These are phyloP conservation scores for Trametes polyzona DNA, from an alignment of 1,284 basidiomycete species.

Conservation along the genomic window DNA sequence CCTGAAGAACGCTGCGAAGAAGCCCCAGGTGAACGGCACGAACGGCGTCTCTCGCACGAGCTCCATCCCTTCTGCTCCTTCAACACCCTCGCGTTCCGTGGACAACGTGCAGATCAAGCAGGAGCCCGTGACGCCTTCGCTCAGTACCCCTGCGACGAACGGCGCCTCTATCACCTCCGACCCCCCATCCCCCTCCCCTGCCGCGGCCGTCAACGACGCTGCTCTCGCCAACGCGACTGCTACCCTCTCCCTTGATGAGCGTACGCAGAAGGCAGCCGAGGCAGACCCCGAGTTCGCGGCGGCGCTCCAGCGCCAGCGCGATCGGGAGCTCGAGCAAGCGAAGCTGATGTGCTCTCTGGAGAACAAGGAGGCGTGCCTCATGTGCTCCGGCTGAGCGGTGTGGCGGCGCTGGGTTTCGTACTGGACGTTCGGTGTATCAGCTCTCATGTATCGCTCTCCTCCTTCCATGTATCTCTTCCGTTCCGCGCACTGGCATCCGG, in stretches of 20 bases:
- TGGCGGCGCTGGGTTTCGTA: neutral
- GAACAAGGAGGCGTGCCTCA: conserved; percentile 87
- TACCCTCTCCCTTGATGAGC: conserved; percentile 43
- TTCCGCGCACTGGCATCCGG: conserved; percentile 1
- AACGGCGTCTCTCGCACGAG: conserved; percentile 12
- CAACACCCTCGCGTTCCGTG: conserved; percentile 26
- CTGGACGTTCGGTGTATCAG: neutral
- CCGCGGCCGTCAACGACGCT: conserved; percentile 18
- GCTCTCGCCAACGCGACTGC: conserved; percentile 20
- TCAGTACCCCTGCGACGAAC: conserved; percentile 21
- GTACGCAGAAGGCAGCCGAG: conserved; percentile 56
- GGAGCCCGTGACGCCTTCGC: conserved; percentile 30
- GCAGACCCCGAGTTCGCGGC: conserved; percentile 83
- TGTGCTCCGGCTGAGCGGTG: conserved; percentile 74
- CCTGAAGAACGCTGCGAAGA: conserved; percentile 72
- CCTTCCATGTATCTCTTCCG: conserved; percentile 19
- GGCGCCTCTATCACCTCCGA: conserved; percentile 8
- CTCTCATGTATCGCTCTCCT: conserved; percentile 13
- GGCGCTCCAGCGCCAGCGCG: conserved; percentile 72
- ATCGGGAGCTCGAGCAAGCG: conserved; percentile 82
- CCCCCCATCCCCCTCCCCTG: conserved; percentile 24
- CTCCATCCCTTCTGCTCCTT: conserved; percentile 25
- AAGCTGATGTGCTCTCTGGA: conserved; percentile 84
- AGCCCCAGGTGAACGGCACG: conserved; percentile 40
- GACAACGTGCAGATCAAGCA: conserved; percentile 23